Evolutionary conservation across 768 basidiomycete species (phyloP).

Genomic region (Coprinopsis marcescibilis): DNA sequence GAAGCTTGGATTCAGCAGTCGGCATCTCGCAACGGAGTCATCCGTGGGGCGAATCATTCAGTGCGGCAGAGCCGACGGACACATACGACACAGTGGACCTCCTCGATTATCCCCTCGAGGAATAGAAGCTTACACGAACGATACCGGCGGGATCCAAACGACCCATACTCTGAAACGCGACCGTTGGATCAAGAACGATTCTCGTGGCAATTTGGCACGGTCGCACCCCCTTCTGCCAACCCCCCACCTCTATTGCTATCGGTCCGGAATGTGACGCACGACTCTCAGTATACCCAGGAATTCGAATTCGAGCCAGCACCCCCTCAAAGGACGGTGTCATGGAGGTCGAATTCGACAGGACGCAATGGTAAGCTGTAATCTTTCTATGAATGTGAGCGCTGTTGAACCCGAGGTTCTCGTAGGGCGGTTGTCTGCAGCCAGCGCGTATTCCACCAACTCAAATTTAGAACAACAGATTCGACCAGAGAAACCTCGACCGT

Average conservation of each 20-base stretch:
- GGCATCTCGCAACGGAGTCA: constrained; percentile 27
- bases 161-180: constrained; percentile 30
- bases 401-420: too few species aligned
- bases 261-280: constrained; percentile 5
- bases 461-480: too few species aligned
- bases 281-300: background rate
- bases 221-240: background rate
- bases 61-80: constrained; percentile 7
- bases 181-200: constrained; percentile 13
- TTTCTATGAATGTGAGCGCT: too few species aligned
- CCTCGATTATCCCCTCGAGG: constrained; percentile 5
- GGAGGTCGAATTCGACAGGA: background rate
- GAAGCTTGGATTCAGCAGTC: constrained; percentile 50
- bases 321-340: background rate
- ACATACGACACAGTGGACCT: constrained; percentile 1
- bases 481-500: too few species aligned
- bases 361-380: background rate
- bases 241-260: constrained; percentile 2
- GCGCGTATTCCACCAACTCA: too few species aligned
- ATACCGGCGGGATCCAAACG: constrained; percentile 14
- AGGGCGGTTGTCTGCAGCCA: too few species aligned
- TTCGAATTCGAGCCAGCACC: constrained; percentile 1
- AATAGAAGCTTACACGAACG: constrained; percentile 12
- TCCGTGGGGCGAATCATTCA: background rate
- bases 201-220: constrained; percentile 8